Base-by-base conservation (phyloP, 1,284 basidiomycete genomes). In the Ustilago shanxiensis region DNA sequence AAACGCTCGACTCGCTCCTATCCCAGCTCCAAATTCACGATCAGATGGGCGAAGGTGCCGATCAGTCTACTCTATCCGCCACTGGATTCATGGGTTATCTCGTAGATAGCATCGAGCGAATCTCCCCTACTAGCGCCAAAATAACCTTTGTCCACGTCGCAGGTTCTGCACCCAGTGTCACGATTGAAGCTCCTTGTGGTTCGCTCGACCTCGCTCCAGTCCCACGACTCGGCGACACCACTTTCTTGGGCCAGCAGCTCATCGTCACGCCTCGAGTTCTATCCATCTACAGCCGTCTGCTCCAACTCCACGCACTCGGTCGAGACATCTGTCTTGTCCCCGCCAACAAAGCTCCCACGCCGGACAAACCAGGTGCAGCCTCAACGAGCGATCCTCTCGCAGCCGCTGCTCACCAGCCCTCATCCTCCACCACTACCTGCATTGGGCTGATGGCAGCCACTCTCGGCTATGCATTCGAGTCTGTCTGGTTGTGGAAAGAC, bases 401-500 rank as follows among this genome's bases (percentile, higher is more conserved):
- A 2, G 65, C 69, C 26, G 59, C 68, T 3, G 69, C 74, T 11
- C 73, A 73, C 37, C 83, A 84, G 39, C 72, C 84, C 8, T 87
- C 85, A 1, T 83, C 85, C 1, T 87, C 86, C 26, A 87, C 86
- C 7, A 82, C 86, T 2, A 82, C 86, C 9, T 70, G 82, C 45
- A 86, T 87, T 51, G 47, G 68, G 2, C 71, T 86, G 4, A 87
- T 87, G 73, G 85, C 83, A 11, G 51, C 79, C 7, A 60, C 86
- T 9, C 74, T 87, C 14, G 87, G 87, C 1, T 87, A 87, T 63
- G 79, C 77, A 9, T 76, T 85, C 41, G 86, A 87, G 60, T 77
- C 82, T 3, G 66, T 87, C 1, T 86, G 86, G 79, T 77, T 87
- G 2, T 87, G 83, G 78, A 87, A 87, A 60, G 87, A 87, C 49